Conservation (phyloP, 2,329 filamentous ascomycete species). For the Exserohilum rostratum region DNA sequence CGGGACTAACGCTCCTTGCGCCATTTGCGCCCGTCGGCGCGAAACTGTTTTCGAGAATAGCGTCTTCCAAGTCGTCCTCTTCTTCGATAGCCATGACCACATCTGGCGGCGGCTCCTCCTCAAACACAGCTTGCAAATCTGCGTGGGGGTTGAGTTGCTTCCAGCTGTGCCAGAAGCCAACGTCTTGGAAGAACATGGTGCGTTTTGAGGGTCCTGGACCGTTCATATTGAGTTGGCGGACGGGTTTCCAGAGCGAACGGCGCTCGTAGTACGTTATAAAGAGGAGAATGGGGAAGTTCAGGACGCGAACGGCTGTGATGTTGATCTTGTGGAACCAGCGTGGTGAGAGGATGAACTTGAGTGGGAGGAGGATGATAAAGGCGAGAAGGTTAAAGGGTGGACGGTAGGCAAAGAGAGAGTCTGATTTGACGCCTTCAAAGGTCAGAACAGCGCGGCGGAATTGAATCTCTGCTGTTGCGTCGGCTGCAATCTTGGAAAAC, state of each 20-base stretch:
- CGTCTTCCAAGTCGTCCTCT: constrained; percentile 55
- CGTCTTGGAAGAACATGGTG: constrained; percentile 55
- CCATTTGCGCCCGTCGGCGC: constrained; percentile 23
- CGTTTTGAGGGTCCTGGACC: constrained; percentile 48
- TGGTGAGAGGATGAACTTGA: constrained; percentile 78
- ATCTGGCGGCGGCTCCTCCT: constrained; percentile 68
- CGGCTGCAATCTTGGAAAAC: constrained; percentile 76
- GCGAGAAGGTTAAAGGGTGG: constrained; percentile 85
- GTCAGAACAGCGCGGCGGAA: constrained; percentile 82
- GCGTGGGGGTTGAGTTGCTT: constrained; percentile 71
- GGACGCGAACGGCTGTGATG: constrained; percentile 72
- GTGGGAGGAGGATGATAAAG: constrained; percentile 72
- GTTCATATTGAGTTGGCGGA: constrained; percentile 31
- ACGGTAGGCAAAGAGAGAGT: constrained; percentile 81
- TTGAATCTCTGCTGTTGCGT: constrained; percentile 82
- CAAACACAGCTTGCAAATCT: constrained; percentile 75
- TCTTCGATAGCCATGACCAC: constrained; percentile 56
- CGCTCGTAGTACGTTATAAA: constrained; percentile 75
- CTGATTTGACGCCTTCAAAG: constrained; percentile 83
- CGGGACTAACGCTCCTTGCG: constrained; percentile 40
- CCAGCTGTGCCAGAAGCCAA: constrained; percentile 61
- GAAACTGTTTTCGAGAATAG: constrained; percentile 51
- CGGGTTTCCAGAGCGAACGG: constrained; percentile 67
- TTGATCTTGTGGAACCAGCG: constrained; percentile 93
- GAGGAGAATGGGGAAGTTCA: constrained; percentile 78